Base-by-base conservation (phyloP, 164 flowering plant genomes). In the Magnolia officinalis region DNA sequence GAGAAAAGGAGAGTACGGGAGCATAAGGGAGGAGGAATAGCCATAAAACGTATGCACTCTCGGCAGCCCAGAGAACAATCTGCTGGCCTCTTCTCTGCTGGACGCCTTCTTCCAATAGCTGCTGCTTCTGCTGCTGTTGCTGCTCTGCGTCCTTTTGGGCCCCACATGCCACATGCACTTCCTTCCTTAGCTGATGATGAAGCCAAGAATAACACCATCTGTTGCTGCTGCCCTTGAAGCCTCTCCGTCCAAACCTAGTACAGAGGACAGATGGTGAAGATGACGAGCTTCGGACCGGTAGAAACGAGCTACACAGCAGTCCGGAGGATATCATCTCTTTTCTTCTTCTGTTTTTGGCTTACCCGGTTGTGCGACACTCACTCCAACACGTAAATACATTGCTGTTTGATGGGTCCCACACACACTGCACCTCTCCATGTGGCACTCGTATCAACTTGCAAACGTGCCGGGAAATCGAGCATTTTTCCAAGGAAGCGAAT, bases 21-120 rank as follows among this genome's bases (percentile, higher is more conserved):
- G 98, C 97, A 85, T 86, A 96, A 71, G 98, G 99, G 72, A 92
- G 95, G 50, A 96, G 78, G 81, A 96, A 94, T 72, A 94, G 97
- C 98, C 98, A 92, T 63, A 88, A 66, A 13, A 96, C 81, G 82
- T 96, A 96, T 45, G 89, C 85, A 6, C 84, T 95, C 80, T 94
- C 98, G 6, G 88, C 81, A 14, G 70, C 73, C 99, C 98, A 96
- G 70, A 96, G 81, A 0, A 74, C 9, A 2, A 83, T 13, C 76
- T 87, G 92, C 63, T 86, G 65, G 24, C 23, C 24, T n/a, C 52
- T 37, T 55, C 19, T 52, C 20, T 65, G 50, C 24, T 13, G 23
- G 10, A 16, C 19, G 51, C 51, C 45, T 3, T 55, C 61, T 16
- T 55, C 18, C 61, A 11, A 11, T 16, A 55, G 18, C 61, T 11